These are phyloP conservation scores for Verticillium zaregamsianum DNA, from an alignment of 2,329 filamentous ascomycete species.

Conservation along the genomic window DNA sequence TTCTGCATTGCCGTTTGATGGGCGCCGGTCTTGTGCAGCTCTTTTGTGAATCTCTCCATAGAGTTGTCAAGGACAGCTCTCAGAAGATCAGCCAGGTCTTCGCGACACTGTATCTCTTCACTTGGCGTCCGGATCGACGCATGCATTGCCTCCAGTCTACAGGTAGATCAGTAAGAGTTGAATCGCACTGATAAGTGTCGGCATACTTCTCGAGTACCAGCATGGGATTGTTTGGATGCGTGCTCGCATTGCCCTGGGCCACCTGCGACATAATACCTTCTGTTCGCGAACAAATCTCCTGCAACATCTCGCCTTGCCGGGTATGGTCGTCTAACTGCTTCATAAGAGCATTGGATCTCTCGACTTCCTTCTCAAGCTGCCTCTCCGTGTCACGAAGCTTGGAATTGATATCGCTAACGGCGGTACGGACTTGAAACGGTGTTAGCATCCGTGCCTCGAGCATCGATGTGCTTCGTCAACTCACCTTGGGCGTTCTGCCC, in stretches of 20 bases:
- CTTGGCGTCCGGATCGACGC: not conserved
- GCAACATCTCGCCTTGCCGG: not conserved
- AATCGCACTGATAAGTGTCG: no score
- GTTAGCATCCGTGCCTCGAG: no score
- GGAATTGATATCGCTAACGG: not conserved
- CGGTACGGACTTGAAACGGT: not conserved
- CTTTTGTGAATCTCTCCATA: not conserved
- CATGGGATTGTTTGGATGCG: not conserved
- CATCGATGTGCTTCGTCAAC: not conserved
- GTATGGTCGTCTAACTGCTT: not conserved
- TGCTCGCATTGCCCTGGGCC: not conserved
- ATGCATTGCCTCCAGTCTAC: not conserved
- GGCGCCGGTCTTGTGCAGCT: not conserved
- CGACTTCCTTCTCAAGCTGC: not conserved
- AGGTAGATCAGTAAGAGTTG: not conserved
- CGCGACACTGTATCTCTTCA: not conserved
- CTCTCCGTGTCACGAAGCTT: not conserved
- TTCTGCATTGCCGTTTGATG: not conserved
- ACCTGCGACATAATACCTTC: not conserved
- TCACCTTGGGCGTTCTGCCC: not conserved
- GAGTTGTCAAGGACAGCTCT: not conserved
- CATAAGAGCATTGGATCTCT: not conserved
- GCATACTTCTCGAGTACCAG: not conserved
- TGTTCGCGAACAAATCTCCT: not conserved
- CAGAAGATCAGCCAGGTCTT: not conserved